Percentiles rank a stretch among this genome's conserved stretches.
phyloP scores from a whole-genome alignment of 2,329 filamentous ascomycete species.

The Colletotrichum sp. region DNA sequence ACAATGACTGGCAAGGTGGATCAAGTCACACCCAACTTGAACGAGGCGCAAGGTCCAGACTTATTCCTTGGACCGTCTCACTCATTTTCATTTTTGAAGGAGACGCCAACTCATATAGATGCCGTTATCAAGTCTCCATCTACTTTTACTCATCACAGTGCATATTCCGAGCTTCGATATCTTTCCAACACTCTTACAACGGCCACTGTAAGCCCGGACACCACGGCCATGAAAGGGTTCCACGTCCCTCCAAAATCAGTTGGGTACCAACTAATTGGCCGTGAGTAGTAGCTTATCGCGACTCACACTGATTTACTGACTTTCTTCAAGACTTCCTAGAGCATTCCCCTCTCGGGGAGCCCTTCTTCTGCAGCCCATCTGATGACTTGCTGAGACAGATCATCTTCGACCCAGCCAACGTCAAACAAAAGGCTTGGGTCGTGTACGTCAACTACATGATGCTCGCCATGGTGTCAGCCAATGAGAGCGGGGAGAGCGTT shows the following conservation, averaged over 20 bases:
- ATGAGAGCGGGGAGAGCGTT: not conserved
- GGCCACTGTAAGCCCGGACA: not conserved
- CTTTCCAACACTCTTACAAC: not conserved
- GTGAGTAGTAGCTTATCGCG: not conserved
- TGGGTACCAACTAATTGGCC: not conserved
- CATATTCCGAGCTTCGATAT: not conserved
- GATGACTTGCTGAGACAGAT: not conserved
- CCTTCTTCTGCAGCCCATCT: not conserved
- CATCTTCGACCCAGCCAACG: not conserved
- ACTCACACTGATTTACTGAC: no score
- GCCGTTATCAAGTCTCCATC: not conserved
- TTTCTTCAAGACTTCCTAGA: not conserved
- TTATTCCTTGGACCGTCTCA: not conserved
- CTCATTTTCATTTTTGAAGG: not conserved
- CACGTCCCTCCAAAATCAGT: not conserved
- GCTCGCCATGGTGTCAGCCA: not conserved
- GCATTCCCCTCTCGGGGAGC: not conserved
- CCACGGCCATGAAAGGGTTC: not conserved
- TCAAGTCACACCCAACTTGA: not conserved
- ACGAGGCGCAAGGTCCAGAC: not conserved
- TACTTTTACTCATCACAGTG: not conserved
- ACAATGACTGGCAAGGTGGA: no score
- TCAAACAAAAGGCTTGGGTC: not conserved
- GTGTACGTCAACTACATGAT: constrained; percentile 3
- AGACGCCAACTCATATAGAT: not conserved